Percentiles rank a stretch among this genome's conserved stretches.
phyloP scores from a whole-genome alignment of 2,329 filamentous ascomycete species.

The Epichloe bromicola region DNA sequence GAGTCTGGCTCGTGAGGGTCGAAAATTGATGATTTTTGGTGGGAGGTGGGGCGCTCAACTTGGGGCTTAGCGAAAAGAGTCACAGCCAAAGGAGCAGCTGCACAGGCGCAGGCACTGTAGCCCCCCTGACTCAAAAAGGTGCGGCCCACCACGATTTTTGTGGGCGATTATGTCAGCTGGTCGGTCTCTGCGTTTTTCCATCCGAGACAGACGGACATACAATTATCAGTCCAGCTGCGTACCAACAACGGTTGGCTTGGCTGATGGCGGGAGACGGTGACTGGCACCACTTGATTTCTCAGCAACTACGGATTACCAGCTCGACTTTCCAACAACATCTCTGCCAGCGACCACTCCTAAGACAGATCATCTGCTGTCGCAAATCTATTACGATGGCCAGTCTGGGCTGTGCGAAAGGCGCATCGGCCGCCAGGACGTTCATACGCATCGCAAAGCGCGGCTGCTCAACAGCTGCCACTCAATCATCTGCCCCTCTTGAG shows the following conservation, averaged over 20 bases:
- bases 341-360: neutral
- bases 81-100: neutral
- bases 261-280: neutral
- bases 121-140: neutral
- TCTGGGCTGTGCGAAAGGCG: slow-evolving; percentile 23
- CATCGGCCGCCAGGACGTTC: slow-evolving; percentile 27
- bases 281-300: slow-evolving; percentile 6
- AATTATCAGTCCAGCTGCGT: no score
- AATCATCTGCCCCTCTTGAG: slow-evolving; percentile 19
- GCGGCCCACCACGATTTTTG: neutral
- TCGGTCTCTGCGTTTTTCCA: slow-evolving; percentile 2
- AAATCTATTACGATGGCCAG: slow-evolving; percentile 14
- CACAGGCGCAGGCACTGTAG: neutral
- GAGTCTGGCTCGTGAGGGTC: slow-evolving; percentile 15
- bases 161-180: slow-evolving; percentile 7
- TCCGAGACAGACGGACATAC: no score
- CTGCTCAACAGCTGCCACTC: slow-evolving; percentile 15
- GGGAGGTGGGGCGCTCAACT: slow-evolving; percentile 26
- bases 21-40: slow-evolving; percentile 31
- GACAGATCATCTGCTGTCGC: neutral
- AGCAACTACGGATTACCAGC: neutral
- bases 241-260: neutral
- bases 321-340: neutral
- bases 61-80: slow-evolving; percentile 24
- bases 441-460: slow-evolving; percentile 27